These are phyloP conservation scores for Colletotrichum gloeosporioides DNA, from an alignment of 2,329 filamentous ascomycete species.

Conservation along the genomic window DNA sequence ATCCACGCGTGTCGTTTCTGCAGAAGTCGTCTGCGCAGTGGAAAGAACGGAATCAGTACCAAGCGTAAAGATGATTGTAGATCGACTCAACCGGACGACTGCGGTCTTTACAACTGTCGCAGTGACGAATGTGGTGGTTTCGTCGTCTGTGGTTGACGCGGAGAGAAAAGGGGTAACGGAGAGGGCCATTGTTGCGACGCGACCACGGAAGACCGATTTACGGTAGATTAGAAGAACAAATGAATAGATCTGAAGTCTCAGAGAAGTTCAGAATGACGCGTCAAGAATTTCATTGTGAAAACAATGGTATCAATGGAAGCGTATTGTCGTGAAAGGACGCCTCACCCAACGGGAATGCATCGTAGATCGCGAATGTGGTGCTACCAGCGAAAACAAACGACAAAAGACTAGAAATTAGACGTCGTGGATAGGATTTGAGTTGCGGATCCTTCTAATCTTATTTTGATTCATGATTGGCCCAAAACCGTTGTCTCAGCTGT, in stretches of 20 bases:
- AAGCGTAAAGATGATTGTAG: neutral
- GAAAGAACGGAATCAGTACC: neutral
- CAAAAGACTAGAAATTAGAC: neutral
- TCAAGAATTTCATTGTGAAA: neutral
- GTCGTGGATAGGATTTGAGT: neutral
- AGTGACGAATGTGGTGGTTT: neutral
- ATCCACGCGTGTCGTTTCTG: neutral
- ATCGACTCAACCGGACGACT: neutral
- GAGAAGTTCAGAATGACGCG: neutral
- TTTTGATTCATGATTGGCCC: neutral
- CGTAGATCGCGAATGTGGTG: neutral
- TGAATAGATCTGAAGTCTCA: neutral
- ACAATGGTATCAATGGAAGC: neutral
- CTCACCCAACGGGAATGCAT: neutral
- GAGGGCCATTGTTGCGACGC: neutral
- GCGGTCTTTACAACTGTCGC: neutral
- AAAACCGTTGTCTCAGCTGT: neutral
- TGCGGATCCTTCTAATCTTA: neutral
- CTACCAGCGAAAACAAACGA: neutral
- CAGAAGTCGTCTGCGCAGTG: neutral
- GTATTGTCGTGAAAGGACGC: neutral
- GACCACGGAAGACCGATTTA: neutral
- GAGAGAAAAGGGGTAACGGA: neutral
- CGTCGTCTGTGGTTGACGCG: neutral
- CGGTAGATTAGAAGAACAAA: too few relatives aligned